phyloP scores from a whole-genome alignment of 2,329 filamentous ascomycete species.

The Aspergillus costaricaensis region DNA sequence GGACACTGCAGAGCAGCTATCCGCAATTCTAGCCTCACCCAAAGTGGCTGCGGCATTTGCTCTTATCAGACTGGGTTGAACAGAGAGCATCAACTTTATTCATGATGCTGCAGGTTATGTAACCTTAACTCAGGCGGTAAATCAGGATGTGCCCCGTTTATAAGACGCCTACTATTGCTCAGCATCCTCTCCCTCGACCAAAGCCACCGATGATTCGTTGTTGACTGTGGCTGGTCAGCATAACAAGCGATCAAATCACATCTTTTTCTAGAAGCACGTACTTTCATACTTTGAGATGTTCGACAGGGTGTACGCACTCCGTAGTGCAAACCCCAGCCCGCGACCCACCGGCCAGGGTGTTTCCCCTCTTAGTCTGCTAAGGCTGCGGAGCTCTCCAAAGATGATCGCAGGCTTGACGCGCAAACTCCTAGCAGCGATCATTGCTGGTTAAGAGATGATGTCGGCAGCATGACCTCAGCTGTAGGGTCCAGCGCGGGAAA shows the following conservation, averaged over 20 bases:
- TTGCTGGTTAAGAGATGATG: constrained; percentile 8
- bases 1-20: background rate
- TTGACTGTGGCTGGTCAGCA: background rate
- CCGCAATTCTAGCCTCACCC: background rate
- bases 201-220: background rate
- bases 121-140: background rate
- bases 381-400: constrained; percentile 11
- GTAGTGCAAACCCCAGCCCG: background rate
- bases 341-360: constrained; percentile 1
- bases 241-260: background rate
- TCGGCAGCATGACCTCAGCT: constrained; percentile 19
- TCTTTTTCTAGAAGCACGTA: background rate
- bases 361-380: constrained; percentile 1
- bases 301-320: background rate
- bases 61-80: background rate
- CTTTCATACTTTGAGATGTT: background rate
- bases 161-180: background rate
- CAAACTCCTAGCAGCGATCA: constrained; percentile 21
- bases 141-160: background rate
- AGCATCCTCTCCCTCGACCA: background rate
- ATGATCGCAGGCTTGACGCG: constrained; percentile 16
- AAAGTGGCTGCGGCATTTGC: background rate
- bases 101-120: constrained; percentile 6
- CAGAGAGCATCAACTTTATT: constrained; percentile 6
- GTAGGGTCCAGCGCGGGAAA: constrained; percentile 3